These are phyloP conservation scores for Yamadazyma conglobata DNA, from an alignment of 1,139 yeast species.

Conservation along the genomic window DNA sequence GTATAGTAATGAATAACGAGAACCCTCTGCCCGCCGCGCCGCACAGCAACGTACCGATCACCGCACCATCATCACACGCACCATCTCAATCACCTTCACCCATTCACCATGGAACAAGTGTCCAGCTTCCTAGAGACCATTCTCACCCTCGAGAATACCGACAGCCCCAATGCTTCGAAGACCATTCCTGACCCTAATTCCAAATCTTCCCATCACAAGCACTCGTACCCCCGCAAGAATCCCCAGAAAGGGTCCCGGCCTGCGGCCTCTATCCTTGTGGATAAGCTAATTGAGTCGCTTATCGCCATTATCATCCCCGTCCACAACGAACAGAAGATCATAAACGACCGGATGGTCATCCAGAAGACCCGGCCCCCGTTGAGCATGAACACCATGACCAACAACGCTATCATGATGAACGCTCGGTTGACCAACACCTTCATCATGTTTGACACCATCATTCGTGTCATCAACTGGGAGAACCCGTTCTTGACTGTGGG, in stretches of 20 bases:
- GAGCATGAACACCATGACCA: conserved; percentile 66
- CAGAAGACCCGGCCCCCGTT: conserved; percentile 67
- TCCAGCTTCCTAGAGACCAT: conserved; percentile 28
- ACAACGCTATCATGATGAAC: conserved; percentile 62
- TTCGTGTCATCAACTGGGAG: conserved; percentile 59
- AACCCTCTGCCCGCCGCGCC: not conserved
- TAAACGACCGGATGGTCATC: conserved; percentile 49
- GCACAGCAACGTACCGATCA: not conserved
- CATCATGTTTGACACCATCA: conserved; percentile 52
- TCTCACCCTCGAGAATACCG: conserved; percentile 19
- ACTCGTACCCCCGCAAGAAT: not conserved
- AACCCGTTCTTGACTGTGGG: conserved; percentile 63
- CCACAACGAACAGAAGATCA: conserved; percentile 40
- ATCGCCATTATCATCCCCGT: conserved; percentile 71
- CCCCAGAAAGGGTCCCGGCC: no score
- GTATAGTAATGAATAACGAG: conserved; percentile 4
- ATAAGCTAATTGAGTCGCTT: conserved; percentile 66
- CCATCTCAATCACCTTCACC: not conserved
- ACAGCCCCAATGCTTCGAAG: not conserved
- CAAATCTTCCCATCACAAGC: not conserved
- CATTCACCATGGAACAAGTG: conserved; percentile 29
- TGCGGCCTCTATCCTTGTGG: conserved; percentile 46
- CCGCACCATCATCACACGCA: no score
- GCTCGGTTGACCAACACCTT: conserved; percentile 64
- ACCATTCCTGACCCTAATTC: no score